Evolutionary conservation across 2,329 filamentous ascomycete species (phyloP).

Genomic region (Lizonia empirigonia): DNA sequence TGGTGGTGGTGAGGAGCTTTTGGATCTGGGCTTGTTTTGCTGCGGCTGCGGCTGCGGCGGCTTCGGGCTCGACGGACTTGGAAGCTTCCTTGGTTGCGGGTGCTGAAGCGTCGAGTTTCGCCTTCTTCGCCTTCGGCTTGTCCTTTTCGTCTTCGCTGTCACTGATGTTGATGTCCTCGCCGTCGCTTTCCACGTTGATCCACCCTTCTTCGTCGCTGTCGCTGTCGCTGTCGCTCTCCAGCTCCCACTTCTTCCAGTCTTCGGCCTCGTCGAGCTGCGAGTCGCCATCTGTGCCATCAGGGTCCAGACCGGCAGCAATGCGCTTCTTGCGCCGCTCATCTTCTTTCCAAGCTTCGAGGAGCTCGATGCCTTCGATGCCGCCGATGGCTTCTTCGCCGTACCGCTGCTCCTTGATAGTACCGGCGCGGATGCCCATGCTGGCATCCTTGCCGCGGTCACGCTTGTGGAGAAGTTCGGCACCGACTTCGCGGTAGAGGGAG

Average conservation of each 20-base stretch:
- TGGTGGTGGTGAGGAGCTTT: constrained; percentile 87
- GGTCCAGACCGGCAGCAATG: constrained; percentile 68
- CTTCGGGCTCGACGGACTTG: constrained; percentile 47
- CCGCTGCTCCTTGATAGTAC: constrained; percentile 74
- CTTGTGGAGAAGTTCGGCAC: constrained; percentile 85
- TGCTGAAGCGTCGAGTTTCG: constrained; percentile 57
- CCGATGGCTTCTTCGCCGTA: constrained; percentile 84
- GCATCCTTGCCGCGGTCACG: constrained; percentile 91
- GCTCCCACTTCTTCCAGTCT: constrained; percentile 64
- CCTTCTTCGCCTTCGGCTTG: constrained; percentile 60
- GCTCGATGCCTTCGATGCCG: constrained; percentile 90
- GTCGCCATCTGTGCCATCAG: constrained; percentile 65
- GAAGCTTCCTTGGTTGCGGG: constrained; percentile 43
- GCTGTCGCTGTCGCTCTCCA: constrained; percentile 62
- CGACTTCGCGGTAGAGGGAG: constrained; percentile 88
- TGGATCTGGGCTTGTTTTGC: constrained; percentile 38
- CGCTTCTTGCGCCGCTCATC: constrained; percentile 80
- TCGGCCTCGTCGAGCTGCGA: constrained; percentile 65
- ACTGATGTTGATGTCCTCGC: constrained; percentile 73
- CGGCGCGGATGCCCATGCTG: constrained; percentile 77
- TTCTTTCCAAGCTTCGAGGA: constrained; percentile 91
- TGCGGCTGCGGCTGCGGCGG: background rate
- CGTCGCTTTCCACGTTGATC: constrained; percentile 87
- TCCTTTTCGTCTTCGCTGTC: constrained; percentile 73
- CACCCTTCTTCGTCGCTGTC: constrained; percentile 79